phyloP scores from a whole-genome alignment of 164 flowering plant species.

The Liriodendron chinense region DNA sequence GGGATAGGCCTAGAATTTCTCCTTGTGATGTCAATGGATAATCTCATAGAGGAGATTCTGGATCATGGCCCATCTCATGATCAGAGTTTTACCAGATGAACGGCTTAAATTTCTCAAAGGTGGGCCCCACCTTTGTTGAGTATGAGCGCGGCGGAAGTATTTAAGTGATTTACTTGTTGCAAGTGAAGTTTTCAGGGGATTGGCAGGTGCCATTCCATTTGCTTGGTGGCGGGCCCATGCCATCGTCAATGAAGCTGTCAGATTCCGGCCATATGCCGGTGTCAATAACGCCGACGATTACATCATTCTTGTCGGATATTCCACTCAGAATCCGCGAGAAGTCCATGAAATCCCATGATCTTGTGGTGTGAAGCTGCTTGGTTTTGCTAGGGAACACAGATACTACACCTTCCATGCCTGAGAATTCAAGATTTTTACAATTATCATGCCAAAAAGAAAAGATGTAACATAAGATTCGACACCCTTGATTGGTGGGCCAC shows the following conservation, averaged over 20 bases:
- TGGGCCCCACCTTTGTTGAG: too few relatives aligned
- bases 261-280: slow-evolving; percentile 62
- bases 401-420: slow-evolving; percentile 38
- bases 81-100: background rate
- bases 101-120: background rate
- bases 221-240: slow-evolving; percentile 41
- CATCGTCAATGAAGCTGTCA: slow-evolving; percentile 44
- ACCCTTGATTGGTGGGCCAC: too few relatives aligned
- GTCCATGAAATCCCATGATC: slow-evolving; percentile 55
- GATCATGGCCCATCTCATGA: background rate
- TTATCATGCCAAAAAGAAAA: too few relatives aligned
- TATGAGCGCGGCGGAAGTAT: too few relatives aligned
- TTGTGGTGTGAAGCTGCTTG: slow-evolving; percentile 41
- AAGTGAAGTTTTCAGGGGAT: slow-evolving; percentile 36
- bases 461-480: too few relatives aligned
- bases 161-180: slow-evolving; percentile 48
- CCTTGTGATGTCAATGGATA: background rate
- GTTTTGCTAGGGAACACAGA: slow-evolving; percentile 39
- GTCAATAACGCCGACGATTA: slow-evolving; percentile 51
- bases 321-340: slow-evolving; percentile 19
- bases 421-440: background rate
- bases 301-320: slow-evolving; percentile 27
- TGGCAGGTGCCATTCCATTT: slow-evolving; percentile 50
- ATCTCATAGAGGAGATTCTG: background rate
- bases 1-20: too few relatives aligned